Percentiles rank a stretch among this genome's conserved stretches.
These are phyloP conservation scores for Monosporascus sp. DNA, from an alignment of 2,329 filamentous ascomycete species.

Conservation along the genomic window DNA sequence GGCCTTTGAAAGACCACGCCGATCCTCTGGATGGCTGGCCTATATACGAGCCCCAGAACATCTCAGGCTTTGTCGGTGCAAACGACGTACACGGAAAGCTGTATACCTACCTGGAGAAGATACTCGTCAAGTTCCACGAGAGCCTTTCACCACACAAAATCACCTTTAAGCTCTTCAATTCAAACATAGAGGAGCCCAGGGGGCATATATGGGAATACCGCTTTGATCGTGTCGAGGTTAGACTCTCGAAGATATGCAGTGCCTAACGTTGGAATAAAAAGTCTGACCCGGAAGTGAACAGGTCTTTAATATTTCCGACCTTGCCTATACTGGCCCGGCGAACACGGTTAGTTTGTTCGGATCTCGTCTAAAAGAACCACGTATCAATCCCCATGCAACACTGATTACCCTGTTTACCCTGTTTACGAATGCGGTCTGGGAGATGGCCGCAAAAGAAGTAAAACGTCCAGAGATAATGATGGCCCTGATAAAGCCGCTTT, in stretches of 20 bases:
- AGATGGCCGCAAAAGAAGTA: constrained; percentile 2
- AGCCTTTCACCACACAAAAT: constrained; percentile 16
- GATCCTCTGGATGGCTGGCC: constrained; percentile 33
- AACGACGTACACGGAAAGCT: constrained; percentile 36
- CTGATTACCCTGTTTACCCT: constrained; percentile 35
- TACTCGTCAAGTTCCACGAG: constrained; percentile 25
- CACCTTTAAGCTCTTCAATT: constrained; percentile 23
- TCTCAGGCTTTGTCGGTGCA: constrained; percentile 13
- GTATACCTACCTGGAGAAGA: constrained; percentile 26
- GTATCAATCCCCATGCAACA: constrained; percentile 32
- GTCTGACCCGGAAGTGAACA: constrained; percentile 13
- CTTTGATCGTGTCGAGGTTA: constrained; percentile 36
- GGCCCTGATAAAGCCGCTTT: constrained; percentile 2
- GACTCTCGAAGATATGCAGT: background rate
- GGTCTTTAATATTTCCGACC: constrained; percentile 36
- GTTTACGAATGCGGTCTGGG: constrained; percentile 31
- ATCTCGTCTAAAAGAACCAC: constrained; percentile 26
- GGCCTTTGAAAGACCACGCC: constrained; percentile 32
- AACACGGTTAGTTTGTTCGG: constrained; percentile 21
- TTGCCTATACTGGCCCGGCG: constrained; percentile 25
- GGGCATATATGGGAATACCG: constrained; percentile 2
- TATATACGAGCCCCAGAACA: constrained; percentile 18
- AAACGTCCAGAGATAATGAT: background rate
- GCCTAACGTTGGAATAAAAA: background rate
- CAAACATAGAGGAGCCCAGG: constrained; percentile 21